A percentile compares a stretch with the other conserved stretches of the same genome.
These are phyloP conservation scores for Albophoma yamanashiensis DNA, from an alignment of 2,329 filamentous ascomycete genomes.

Conservation along the genomic window DNA sequence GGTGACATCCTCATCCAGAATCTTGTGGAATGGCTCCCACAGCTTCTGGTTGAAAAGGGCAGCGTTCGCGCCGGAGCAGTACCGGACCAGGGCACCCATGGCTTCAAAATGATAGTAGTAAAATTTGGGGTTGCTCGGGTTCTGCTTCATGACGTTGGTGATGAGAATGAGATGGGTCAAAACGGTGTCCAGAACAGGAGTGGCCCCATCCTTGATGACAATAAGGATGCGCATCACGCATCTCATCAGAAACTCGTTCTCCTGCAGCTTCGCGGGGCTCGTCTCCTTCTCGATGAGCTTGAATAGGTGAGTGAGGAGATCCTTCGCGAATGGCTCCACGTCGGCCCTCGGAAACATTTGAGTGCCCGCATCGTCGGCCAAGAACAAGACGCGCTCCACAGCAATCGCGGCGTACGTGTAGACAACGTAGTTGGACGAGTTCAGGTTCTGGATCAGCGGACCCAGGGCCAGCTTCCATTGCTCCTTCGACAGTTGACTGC, in stretches of 20 bases:
- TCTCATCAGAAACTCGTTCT: constrained; percentile 98
- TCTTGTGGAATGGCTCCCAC: constrained; percentile 71
- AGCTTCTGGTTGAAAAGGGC: constrained; percentile 69
- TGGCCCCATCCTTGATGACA: constrained; percentile 75
- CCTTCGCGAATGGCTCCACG: constrained; percentile 73
- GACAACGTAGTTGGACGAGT: constrained; percentile 85
- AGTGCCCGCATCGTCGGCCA: constrained; percentile 64
- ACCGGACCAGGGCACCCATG: constrained; percentile 72
- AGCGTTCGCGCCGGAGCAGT: constrained; percentile 54
- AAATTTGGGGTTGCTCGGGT: constrained; percentile 94
- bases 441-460: constrained; percentile 82
- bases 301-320: constrained; percentile 83
- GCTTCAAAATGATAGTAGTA: constrained; percentile 99
- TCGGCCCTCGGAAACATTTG: constrained; percentile 71
- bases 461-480: constrained; percentile 88
- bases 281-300: constrained; percentile 77
- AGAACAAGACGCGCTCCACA: constrained; percentile 82
- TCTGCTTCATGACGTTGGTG: constrained; percentile 82
- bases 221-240: constrained; percentile 97
- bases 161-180: constrained; percentile 78
- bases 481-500: constrained; percentile 82
- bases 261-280: constrained; percentile 85
- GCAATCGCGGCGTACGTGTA: constrained; percentile 97
- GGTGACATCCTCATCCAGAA: constrained; percentile 73
- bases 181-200: constrained; percentile 65